A percentile compares a stretch with the other conserved stretches of the same genome.
Evolutionary conservation across 2,329 filamentous ascomycete genomes (phyloP).

Genomic region (Coniochaeta sp.): DNA sequence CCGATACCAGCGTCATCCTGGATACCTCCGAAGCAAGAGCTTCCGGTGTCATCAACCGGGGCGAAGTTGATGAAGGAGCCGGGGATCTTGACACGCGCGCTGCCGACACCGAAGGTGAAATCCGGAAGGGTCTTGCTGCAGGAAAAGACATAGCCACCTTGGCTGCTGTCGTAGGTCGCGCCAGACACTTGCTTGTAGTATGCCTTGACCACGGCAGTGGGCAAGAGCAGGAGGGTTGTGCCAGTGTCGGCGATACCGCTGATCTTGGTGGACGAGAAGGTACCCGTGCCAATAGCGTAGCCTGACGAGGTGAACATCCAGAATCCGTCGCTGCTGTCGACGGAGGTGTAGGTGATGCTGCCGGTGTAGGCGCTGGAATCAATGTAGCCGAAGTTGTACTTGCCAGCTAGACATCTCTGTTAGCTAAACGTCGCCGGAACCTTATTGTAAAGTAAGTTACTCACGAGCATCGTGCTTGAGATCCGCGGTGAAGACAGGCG

Average conservation of each 20-base stretch:
- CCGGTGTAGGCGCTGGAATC: slow-evolving; percentile 50
- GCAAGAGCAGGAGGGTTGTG: slow-evolving; percentile 45
- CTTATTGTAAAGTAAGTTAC: slow-evolving; percentile 2
- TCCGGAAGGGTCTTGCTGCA: slow-evolving; percentile 11
- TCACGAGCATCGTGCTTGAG: slow-evolving; percentile 23
- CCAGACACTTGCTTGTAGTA: slow-evolving; percentile 42
- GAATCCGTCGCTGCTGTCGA: slow-evolving; percentile 50
- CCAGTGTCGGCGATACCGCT: slow-evolving; percentile 47
- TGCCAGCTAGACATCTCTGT: slow-evolving; percentile 17
- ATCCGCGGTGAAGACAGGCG: slow-evolving; percentile 25
- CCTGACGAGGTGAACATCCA: slow-evolving; percentile 48
- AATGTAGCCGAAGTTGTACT: slow-evolving; percentile 37
- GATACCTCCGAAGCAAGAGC: slow-evolving; percentile 24
- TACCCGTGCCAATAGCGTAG: slow-evolving; percentile 24
- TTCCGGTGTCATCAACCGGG: slow-evolving; percentile 8
- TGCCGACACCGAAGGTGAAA: slow-evolving; percentile 12
- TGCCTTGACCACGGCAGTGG: slow-evolving; percentile 32
- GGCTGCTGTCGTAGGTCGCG: slow-evolving; percentile 22
- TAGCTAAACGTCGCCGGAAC: neutral
- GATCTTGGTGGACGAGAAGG: slow-evolving; percentile 17
- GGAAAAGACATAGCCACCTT: slow-evolving; percentile 11
- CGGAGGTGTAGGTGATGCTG: slow-evolving; percentile 46
- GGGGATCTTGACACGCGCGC: slow-evolving; percentile 9
- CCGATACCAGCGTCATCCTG: slow-evolving; percentile 19
- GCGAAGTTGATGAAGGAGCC: slow-evolving; percentile 12